These are phyloP conservation scores for Fusarium incarnatum DNA, from an alignment of 2,329 filamentous ascomycete genomes.

Conservation along the genomic window DNA sequence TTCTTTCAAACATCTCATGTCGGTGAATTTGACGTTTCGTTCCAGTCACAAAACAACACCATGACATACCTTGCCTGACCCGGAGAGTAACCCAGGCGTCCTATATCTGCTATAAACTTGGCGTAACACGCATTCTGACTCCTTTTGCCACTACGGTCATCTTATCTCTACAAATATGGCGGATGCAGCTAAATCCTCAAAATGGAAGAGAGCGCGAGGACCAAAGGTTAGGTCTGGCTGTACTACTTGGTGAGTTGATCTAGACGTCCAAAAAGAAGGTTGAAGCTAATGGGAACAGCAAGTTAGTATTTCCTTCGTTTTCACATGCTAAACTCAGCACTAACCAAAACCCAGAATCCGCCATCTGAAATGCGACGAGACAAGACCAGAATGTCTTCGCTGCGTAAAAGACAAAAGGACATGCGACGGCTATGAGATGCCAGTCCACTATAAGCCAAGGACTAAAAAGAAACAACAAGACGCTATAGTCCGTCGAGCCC, in stretches of 20 bases:
- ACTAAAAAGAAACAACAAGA: not conserved
- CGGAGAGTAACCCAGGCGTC: too few relatives aligned
- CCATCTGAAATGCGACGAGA: conserved; percentile 30
- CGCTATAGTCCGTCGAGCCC: not conserved
- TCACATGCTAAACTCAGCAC: fast-evolving
- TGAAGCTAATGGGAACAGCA: conserved; percentile 4
- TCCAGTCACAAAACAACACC: not conserved
- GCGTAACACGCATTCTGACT: too few relatives aligned
- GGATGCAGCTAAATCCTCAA: not conserved
- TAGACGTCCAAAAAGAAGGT: too few relatives aligned
- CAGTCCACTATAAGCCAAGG: not conserved
- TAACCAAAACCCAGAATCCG: conserved; percentile 15
- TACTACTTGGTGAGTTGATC: conserved; percentile 13
- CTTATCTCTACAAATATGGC: not conserved
- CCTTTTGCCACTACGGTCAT: too few relatives aligned
- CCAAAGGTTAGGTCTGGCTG: conserved; percentile 30
- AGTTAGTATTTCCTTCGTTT: not conserved
- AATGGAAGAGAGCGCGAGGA: conserved; percentile 10
- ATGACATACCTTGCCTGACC: not conserved
- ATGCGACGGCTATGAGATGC: conserved; percentile 16
- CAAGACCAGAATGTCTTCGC: conserved; percentile 13
- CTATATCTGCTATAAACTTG: too few relatives aligned
- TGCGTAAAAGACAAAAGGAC: conserved; percentile 16
- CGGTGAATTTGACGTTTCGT: not conserved
- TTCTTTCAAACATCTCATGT: not conserved